Evolutionary conservation across 2,329 filamentous ascomycete genomes (phyloP).

Genomic region (Trichoderma arundinaceum): DNA sequence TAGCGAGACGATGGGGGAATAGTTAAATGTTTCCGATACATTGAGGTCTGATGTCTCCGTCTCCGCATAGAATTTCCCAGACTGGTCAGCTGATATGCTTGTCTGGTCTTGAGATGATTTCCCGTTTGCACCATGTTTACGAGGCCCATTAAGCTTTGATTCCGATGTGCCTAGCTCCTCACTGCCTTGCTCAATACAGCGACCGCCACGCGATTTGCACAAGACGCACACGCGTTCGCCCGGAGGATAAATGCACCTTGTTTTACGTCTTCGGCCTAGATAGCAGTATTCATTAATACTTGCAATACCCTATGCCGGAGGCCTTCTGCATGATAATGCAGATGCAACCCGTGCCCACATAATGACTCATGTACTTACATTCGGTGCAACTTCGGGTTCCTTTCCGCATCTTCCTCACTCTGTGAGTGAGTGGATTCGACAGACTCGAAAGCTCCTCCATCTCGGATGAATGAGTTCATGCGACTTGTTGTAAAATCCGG

Average conservation of each 20-base stretch:
- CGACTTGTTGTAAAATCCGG: not conserved
- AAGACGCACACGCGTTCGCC: slow-evolving; percentile 50
- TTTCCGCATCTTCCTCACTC: slow-evolving; percentile 37
- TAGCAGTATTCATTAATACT: not conserved
- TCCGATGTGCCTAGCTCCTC: slow-evolving; percentile 2
- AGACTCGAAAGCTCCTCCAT: slow-evolving; percentile 8
- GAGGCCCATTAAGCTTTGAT: not conserved
- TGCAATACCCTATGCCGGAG: too few species aligned
- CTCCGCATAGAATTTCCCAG: not conserved
- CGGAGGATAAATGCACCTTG: slow-evolving; percentile 50
- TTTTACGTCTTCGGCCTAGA: slow-evolving; percentile 54
- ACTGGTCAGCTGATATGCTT: not conserved
- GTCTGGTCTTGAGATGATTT: not conserved
- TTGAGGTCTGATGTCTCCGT: slow-evolving; percentile 6
- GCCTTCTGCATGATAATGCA: too few species aligned
- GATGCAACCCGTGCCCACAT: too few species aligned
- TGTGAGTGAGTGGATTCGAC: not conserved
- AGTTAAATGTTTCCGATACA: not conserved
- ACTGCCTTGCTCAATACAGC: slow-evolving; percentile 33
- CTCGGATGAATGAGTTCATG: slow-evolving; percentile 11
- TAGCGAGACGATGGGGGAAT: slow-evolving; percentile 23
- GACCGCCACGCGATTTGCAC: slow-evolving; percentile 39
- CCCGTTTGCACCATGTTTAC: not conserved
- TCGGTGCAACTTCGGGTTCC: slow-evolving; percentile 40
- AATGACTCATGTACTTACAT: slow-evolving; percentile 32